Percentiles rank a stretch among this genome's conserved stretches.
Conservation (phyloP, 2,329 filamentous ascomycete species). For the Exserohilum rostratum region DNA sequence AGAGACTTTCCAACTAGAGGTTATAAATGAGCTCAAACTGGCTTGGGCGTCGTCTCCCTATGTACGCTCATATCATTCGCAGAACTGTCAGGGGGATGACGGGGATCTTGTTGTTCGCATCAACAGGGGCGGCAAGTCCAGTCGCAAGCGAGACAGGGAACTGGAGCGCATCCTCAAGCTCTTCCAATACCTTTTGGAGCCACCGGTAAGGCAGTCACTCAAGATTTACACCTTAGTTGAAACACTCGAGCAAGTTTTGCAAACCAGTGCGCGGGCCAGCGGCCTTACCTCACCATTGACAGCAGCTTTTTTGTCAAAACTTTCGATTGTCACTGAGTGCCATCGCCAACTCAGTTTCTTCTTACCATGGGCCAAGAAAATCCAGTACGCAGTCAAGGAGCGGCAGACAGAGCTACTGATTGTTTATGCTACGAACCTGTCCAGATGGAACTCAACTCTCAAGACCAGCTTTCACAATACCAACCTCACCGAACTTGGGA, state of each 20-base stretch:
- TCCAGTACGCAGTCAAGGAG: not conserved
- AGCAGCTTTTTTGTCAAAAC: not conserved
- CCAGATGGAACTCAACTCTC: not conserved
- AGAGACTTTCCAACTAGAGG: not conserved
- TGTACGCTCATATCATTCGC: not conserved
- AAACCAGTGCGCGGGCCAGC: too few species aligned
- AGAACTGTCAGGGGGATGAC: not conserved
- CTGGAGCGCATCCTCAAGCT: not conserved
- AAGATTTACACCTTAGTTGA: not conserved
- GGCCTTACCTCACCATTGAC: not conserved
- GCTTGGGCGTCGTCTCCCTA: not conserved
- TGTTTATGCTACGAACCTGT: not conserved
- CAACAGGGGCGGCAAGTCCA: not conserved
- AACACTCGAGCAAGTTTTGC: not conserved
- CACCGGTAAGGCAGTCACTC: not conserved
- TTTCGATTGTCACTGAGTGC: not conserved
- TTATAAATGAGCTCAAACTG: not conserved
- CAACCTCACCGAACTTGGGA: not conserved
- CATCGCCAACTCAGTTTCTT: conserved; percentile 1
- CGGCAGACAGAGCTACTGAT: not conserved
- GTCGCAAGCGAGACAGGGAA: not conserved
- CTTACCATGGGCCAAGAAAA: not conserved
- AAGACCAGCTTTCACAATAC: not conserved
- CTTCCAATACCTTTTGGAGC: not conserved
- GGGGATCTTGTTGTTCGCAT: not conserved